Percentiles rank a stretch among this genome's conserved stretches.
These are phyloP conservation scores for Colletotrichum lindemuthianum DNA, from an alignment of 2,329 filamentous ascomycete species.

Conservation along the genomic window DNA sequence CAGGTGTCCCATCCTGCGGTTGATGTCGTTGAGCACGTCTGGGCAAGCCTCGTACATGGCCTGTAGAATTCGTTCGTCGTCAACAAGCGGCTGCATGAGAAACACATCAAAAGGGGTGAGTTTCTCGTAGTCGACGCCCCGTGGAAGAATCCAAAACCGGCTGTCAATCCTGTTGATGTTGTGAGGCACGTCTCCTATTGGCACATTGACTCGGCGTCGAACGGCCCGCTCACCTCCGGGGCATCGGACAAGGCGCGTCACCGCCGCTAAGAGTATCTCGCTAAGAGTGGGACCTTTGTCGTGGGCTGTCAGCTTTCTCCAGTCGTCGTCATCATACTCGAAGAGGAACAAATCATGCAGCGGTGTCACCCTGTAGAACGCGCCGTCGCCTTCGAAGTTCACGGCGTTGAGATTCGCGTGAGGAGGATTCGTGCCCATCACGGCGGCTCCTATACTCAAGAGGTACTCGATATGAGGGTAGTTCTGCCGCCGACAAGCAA, in stretches of 20 bases:
- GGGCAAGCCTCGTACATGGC: constrained; percentile 5
- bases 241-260: too few species aligned
- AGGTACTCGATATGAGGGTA: constrained; percentile 1
- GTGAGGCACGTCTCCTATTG: too few species aligned
- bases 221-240: too few species aligned
- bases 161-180: too few species aligned
- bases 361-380: constrained; percentile 11
- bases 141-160: too few species aligned
- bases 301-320: too few species aligned
- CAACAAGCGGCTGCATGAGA: constrained; percentile 19
- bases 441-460: neutral
- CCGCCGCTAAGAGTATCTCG: too few species aligned
- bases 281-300: too few species aligned
- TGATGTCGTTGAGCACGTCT: constrained; percentile 5
- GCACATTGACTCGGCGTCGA: too few species aligned
- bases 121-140: too few species aligned
- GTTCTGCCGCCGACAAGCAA: constrained; percentile 18
- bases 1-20: neutral
- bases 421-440: constrained; percentile 5
- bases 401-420: neutral
- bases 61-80: constrained; percentile 15
- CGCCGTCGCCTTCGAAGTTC: neutral
- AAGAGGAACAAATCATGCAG: constrained; percentile 26
- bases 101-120: constrained; percentile 21
- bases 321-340: neutral